Evolutionary conservation across 305 asterid genomes (phyloP), one percentile per base, ranked within the genome.

Genomic region (Lippia alba): DNA sequence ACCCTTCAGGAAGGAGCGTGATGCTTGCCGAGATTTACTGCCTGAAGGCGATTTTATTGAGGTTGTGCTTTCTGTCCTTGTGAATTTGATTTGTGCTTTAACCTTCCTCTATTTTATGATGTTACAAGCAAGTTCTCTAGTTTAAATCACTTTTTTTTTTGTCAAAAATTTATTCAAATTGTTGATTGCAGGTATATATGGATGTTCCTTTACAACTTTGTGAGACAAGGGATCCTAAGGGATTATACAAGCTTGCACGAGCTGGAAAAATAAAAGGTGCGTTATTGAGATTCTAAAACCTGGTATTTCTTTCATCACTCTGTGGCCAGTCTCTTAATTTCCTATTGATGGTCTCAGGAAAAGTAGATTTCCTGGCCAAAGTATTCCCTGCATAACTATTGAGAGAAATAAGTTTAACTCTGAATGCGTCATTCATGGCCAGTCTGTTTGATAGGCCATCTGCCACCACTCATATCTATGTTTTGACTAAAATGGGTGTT

Each of bases 141-240:
- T 24, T 12, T 39, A 63, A n/a, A 61, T 34, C 54, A 41, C 14
- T 71, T 33, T 54, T 34, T 63, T 40, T 56, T 50, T 56, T n/a
- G n/a, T n/a, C 58, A 33, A 12, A 60, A 61, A 8, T 50, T 46
- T 54, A 17, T 70, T 17, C 15, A 4, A 6, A 63, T 49, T 55
- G 41, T 59, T 61, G 30, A 69, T 32, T 81, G 66, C 79, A 92
- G 98, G 97, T 92, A 34, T 88, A 84, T 72, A 85, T 92, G 97
- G 89, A 92, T 66, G 97, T 90, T 55, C 96, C 98, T 75, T 79
- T 92, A 46, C 72, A 84, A 70, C 84, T 92, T 65, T 92, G 98
- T 19, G 97, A 92, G 85, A 71, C 93, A 58, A 92, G 98, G 83
- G 98, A 92, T 83, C 87, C 98, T 45, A 92, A 92, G 88, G 98